A percentile compares a stretch with the other conserved stretches of the same genome.
Evolutionary conservation across 2,329 filamentous ascomycete genomes (phyloP).

Genomic region (Setomelanomma holmii): DNA sequence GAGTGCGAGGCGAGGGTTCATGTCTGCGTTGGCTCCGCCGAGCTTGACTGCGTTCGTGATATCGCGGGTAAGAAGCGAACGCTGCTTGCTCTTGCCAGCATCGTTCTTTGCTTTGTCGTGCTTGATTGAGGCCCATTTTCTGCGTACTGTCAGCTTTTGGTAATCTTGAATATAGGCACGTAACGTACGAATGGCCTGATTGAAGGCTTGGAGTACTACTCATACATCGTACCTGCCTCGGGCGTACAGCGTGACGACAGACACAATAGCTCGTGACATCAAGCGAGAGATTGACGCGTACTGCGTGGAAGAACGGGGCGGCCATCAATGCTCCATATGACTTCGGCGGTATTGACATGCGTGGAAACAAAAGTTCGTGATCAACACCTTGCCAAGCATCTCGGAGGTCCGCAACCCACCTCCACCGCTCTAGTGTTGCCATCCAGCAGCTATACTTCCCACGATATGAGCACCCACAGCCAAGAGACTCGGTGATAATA

Average conservation of each 20-base stretch:
- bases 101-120: conserved; percentile 93
- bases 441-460: conserved; percentile 20
- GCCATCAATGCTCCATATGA: conserved; percentile 22
- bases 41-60: conserved; percentile 79
- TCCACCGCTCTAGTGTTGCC: conserved; percentile 20
- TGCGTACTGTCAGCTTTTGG: conserved; percentile 46
- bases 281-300: conserved; percentile 16
- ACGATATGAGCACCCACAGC: conserved; percentile 28
- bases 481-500: conserved; percentile 5
- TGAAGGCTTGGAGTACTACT: conserved; percentile 33
- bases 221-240: conserved; percentile 33
- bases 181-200: conserved; percentile 46
- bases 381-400: conserved; percentile 29
- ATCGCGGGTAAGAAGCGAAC: conserved; percentile 72
- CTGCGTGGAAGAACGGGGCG: conserved; percentile 27
- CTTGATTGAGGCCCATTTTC: conserved; percentile 94
- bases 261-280: conserved; percentile 22
- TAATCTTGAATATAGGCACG: neutral
- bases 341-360: conserved; percentile 1
- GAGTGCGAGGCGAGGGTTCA: conserved; percentile 78
- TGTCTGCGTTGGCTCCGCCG: conserved; percentile 74
- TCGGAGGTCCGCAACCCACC: conserved; percentile 32
- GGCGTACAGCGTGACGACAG: conserved; percentile 21
- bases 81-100: conserved; percentile 75
- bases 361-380: conserved; percentile 24